Evolutionary conservation across 2,329 filamentous ascomycete species (phyloP), one percentile per base, ranked within the genome.

Genomic region (Remersonia thermophila): DNA sequence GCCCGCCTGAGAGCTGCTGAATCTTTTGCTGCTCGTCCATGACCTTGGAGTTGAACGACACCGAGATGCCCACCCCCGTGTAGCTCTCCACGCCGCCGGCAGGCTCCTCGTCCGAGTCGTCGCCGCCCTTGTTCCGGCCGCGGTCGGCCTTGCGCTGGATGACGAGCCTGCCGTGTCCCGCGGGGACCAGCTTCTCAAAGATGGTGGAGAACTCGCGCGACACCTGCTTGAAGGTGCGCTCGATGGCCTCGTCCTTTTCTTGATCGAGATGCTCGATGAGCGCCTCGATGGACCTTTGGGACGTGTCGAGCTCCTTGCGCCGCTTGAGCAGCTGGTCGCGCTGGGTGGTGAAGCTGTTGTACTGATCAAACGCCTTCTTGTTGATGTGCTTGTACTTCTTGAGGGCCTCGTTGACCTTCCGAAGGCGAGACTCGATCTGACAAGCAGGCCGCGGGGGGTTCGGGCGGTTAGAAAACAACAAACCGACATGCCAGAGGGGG

Each of bases 311-410:
- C 56, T 96, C 91, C 49, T 80, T 74, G 33, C 89, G 77, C 47
- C 91, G 81, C 52, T 83, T 81, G 33, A 83, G 82, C 13, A 98
- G 69, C 15, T 81, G 80, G 43, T 94, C 87, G 39, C 93, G 81
- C 59, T 95, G 85, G 34, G 79, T 82, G 7, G 89, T 95, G 57
- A 96, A 98, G 62, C 80, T 93, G 63, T 89, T 93, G 65, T 96
- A 98, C 58, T 98, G 91, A 60, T 98, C 93, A 55, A 96, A 94
- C 0, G 91, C 91, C 63, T 98, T 96, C 65, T 96, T 98, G 72
- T 98, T 98, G 62, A 98, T 87, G 52, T 95, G 85, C 37, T 86
- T 85, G 63, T 91, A 96, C 56, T 95, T 94, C 63, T 96, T 96
- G 37, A 96, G 68, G 0, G 83, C 78, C 49, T 94, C 84, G 45